Evolutionary conservation across 805 yeast species (phyloP).

Genomic region (Spathaspora sp.): DNA sequence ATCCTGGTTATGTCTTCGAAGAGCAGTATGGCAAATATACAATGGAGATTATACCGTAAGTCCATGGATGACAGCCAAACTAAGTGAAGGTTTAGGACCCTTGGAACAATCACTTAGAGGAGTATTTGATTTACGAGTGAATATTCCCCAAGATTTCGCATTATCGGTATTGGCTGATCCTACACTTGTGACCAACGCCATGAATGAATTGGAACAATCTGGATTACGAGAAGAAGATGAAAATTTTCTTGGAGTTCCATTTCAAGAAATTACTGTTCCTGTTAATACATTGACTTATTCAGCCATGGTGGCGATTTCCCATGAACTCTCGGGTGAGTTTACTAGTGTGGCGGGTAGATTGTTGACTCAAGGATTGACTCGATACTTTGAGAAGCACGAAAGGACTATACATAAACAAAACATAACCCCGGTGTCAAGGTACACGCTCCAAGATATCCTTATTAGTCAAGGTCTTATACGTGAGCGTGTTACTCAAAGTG

Average conservation of each 20-base stretch:
- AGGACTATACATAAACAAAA: neutral
- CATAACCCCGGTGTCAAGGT: slow-evolving; percentile 5
- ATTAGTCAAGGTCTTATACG: slow-evolving; percentile 6
- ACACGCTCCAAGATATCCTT: slow-evolving; percentile 9
- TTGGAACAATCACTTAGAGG: slow-evolving; percentile 1
- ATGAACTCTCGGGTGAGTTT: neutral
- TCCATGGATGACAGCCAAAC: neutral
- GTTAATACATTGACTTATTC: slow-evolving; percentile 2
- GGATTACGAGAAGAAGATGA: neutral
- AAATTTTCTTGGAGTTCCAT: neutral
- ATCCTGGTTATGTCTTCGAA: slow-evolving; percentile 6
- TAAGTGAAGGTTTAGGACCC: neutral
- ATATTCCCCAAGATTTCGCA: slow-evolving; percentile 1
- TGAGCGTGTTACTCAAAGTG: neutral
- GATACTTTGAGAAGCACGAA: neutral
- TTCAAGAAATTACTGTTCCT: slow-evolving; percentile 2
- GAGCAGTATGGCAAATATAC: slow-evolving; percentile 8
- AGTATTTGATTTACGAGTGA: slow-evolving; percentile 3
- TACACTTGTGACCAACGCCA: neutral
- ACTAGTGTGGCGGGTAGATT: neutral
- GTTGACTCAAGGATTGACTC: slow-evolving; percentile 2
- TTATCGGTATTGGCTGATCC: slow-evolving; percentile 2
- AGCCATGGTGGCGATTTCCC: neutral
- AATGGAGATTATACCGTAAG: slow-evolving; percentile 6
- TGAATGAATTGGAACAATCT: slow-evolving; percentile 3